phyloP scores from a whole-genome alignment of 768 basidiomycete species.

The Lentinula guzmanii region DNA sequence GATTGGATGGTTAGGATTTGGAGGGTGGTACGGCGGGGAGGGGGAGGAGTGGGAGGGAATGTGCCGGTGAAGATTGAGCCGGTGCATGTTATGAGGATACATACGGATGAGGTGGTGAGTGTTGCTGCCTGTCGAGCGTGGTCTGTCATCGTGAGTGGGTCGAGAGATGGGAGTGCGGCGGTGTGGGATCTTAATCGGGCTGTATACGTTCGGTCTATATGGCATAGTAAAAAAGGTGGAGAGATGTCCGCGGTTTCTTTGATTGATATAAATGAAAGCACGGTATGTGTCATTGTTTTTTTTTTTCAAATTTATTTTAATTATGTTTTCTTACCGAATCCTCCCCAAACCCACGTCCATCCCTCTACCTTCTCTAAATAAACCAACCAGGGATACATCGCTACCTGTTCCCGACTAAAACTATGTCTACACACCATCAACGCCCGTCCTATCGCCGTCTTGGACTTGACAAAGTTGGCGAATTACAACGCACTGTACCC shows the following conservation, averaged over 20 bases:
- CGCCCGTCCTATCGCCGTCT: slow-evolving; percentile 64
- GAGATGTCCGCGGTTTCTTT: slow-evolving; percentile 48
- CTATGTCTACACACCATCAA: slow-evolving; percentile 86
- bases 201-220: slow-evolving; percentile 74
- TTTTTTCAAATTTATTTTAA: too few relatives aligned
- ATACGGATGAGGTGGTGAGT: slow-evolving; percentile 60
- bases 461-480: slow-evolving; percentile 51
- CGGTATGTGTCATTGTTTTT: slow-evolving; percentile 33
- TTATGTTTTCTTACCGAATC: too few relatives aligned
- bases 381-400: slow-evolving; percentile 69
- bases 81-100: slow-evolving; percentile 77
- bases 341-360: too few relatives aligned
- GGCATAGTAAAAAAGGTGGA: slow-evolving; percentile 47
- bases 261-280: slow-evolving; percentile 80
- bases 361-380: too few relatives aligned
- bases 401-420: slow-evolving; percentile 67
- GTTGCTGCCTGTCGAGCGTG: slow-evolving; percentile 74
- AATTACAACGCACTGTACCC: slow-evolving; percentile 40
- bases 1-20: slow-evolving; percentile 84
- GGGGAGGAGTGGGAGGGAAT: slow-evolving; percentile 13
- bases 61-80: slow-evolving; percentile 30
- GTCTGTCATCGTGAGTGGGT: slow-evolving; percentile 81
- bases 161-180: slow-evolving; percentile 79
- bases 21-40: slow-evolving; percentile 46
- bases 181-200: slow-evolving; percentile 89